Percentiles rank a stretch among this genome's conserved stretches.
phyloP scores from a whole-genome alignment of 2,329 filamentous ascomycete species.

The Neonectria hederae region DNA sequence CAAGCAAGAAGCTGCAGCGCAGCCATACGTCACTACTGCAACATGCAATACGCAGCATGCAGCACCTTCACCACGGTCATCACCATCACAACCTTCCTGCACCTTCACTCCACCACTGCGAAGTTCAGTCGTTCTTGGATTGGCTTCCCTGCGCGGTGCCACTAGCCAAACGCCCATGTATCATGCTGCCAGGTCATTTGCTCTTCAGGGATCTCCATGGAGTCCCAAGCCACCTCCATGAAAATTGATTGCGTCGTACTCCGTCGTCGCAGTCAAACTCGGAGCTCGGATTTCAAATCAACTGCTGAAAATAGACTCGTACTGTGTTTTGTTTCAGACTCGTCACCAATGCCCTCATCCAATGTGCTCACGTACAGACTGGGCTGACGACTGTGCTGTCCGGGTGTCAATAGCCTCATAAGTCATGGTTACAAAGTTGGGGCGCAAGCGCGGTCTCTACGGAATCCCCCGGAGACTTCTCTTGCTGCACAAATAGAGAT shows the following conservation, averaged over 20 bases:
- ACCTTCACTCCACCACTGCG: not conserved
- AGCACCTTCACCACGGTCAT: not conserved
- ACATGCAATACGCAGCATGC: not conserved
- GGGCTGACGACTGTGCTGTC: slow-evolving; percentile 2
- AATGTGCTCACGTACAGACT: not conserved
- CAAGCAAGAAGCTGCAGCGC: not conserved
- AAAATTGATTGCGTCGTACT: not conserved
- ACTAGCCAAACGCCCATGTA: not conserved
- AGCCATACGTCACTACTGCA: not conserved
- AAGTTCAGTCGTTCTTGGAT: not conserved
- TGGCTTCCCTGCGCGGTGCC: not conserved
- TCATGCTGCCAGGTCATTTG: not conserved
- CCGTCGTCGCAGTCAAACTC: not conserved
- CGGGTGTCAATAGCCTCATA: slow-evolving; percentile 13
- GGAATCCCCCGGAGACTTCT: slow-evolving; percentile 18
- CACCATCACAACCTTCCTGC: not conserved
- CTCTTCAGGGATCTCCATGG: not conserved
- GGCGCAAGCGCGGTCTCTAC: slow-evolving; percentile 11
- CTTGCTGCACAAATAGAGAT: slow-evolving; percentile 9
- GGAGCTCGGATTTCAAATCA: too few species aligned
- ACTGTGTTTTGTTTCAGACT: not conserved
- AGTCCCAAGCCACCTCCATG: not conserved
- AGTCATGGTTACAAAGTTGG: slow-evolving; percentile 29
- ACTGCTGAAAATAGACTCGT: too few species aligned
- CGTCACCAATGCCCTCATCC: not conserved